phyloP scores from a whole-genome alignment of 1,284 basidiomycete genomes.

The Hortiboletus rubellus region DNA sequence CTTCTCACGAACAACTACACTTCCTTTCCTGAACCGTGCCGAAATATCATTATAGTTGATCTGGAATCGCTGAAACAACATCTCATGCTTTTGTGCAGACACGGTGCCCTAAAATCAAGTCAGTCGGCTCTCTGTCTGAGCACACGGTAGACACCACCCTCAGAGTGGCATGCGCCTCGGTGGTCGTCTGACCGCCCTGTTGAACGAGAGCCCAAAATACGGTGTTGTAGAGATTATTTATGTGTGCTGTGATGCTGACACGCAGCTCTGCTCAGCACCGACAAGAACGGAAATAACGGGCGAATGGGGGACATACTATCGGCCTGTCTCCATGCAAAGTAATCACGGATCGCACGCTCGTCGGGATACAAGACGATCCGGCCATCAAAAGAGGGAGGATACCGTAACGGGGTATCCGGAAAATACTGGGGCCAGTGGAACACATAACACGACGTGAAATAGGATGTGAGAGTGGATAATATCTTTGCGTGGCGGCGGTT shows the following conservation, averaged over 20 bases:
- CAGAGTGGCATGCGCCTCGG: conserved; percentile 81
- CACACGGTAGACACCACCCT: conserved; percentile 38
- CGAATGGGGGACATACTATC: conserved; percentile 68
- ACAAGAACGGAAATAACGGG: neutral
- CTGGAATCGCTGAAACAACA: conserved; percentile 77
- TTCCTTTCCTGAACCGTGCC: conserved; percentile 83
- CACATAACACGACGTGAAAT: conserved; percentile 93
- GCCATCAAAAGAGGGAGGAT: conserved; percentile 93
- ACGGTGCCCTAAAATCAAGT: conserved; percentile 68
- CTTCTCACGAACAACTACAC: conserved; percentile 70
- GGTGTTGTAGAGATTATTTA: conserved; percentile 98
- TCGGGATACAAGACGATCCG: conserved; percentile 85
- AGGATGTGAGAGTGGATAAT: conserved; percentile 82
- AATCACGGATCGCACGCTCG: conserved; percentile 77
- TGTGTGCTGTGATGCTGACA: conserved; percentile 68
- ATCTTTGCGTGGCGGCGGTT: conserved; percentile 90
- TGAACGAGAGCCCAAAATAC: conserved; percentile 93
- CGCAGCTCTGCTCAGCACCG: conserved; percentile 22
- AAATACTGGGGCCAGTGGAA: conserved; percentile 85
- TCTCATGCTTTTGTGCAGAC: conserved; percentile 89
- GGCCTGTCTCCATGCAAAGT: conserved; percentile 94
- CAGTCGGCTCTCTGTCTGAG: neutral
- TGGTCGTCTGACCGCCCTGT: conserved; percentile 71
- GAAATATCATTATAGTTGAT: conserved; percentile 88
- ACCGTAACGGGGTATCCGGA: conserved; percentile 65